phyloP scores from a whole-genome alignment of 2,329 filamentous ascomycete species.

The Chalaropsis thielavioides region DNA sequence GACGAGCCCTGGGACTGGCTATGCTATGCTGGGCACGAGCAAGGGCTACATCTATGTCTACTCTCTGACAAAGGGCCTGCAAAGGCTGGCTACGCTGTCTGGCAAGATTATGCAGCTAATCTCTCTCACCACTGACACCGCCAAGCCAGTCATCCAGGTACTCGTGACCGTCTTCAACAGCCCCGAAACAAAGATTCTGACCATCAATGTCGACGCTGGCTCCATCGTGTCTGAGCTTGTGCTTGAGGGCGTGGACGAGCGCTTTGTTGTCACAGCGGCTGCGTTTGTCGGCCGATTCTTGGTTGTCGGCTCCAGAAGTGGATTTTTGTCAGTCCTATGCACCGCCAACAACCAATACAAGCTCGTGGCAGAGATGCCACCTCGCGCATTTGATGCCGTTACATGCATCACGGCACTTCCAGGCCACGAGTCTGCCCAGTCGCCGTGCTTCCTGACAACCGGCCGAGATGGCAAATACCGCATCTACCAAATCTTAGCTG shows the following conservation, averaged over 20 bases:
- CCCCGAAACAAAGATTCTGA: conserved; percentile 31
- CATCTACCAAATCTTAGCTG: conserved; percentile 37
- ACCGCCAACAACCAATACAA: conserved; percentile 10
- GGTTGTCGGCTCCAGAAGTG: conserved; percentile 40
- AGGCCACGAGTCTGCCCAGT: conserved; percentile 19
- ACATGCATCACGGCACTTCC: conserved; percentile 46
- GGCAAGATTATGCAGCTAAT: conserved; percentile 40
- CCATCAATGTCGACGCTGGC: conserved; percentile 25
- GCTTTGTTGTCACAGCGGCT: conserved; percentile 37
- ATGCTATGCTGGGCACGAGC: conserved; percentile 36
- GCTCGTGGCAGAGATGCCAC: conserved; percentile 13
- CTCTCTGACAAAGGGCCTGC: conserved; percentile 23
- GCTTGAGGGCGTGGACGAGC: conserved; percentile 30
- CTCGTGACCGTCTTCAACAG: conserved; percentile 35
- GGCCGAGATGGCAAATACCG: conserved; percentile 65
- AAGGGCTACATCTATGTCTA: conserved; percentile 36
- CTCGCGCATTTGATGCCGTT: conserved; percentile 40
- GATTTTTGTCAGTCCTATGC: conserved; percentile 31
- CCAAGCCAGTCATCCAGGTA: conserved; percentile 22
- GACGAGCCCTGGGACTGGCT: conserved; percentile 26
- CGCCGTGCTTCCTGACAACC: conserved; percentile 48
- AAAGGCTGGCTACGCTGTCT: conserved; percentile 27
- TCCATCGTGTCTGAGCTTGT: conserved; percentile 22
- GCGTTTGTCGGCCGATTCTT: conserved; percentile 29
- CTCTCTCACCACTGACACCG: conserved; percentile 19